These are phyloP conservation scores for Suillus luteus DNA, from an alignment of 768 basidiomycete genomes.

Conservation along the genomic window DNA sequence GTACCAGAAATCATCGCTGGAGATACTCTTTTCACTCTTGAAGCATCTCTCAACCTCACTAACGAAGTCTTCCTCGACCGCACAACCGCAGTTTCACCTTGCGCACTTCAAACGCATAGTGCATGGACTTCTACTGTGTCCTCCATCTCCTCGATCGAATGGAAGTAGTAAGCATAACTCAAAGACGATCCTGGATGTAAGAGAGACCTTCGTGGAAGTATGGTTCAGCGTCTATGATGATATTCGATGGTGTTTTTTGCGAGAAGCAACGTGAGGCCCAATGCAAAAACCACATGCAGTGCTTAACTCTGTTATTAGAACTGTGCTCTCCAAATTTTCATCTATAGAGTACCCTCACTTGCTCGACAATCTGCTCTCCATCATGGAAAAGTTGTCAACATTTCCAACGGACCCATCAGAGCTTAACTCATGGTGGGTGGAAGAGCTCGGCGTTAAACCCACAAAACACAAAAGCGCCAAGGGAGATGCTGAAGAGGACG, in stretches of 20 bases:
- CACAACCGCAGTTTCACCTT: constrained; percentile 66
- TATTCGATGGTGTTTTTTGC: constrained; percentile 86
- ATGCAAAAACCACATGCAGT: constrained; percentile 6
- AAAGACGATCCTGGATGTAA: constrained; percentile 57
- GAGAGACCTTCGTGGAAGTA: constrained; percentile 62
- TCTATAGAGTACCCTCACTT: constrained; percentile 40
- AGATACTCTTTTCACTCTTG: constrained; percentile 75
- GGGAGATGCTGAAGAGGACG: constrained; percentile 39
- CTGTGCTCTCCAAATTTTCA: constrained; percentile 27
- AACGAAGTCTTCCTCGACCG: constrained; percentile 42
- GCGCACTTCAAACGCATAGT: constrained; percentile 69
- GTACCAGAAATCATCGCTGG: constrained; percentile 63
- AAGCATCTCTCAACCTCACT: constrained; percentile 75
- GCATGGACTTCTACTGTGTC: constrained; percentile 60
- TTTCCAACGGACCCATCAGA: constrained; percentile 74
- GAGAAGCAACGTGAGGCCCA: constrained; percentile 64
- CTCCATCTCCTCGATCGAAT: constrained; percentile 43
- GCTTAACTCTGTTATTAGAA: constrained; percentile 15
- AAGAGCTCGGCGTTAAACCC: constrained; percentile 62
- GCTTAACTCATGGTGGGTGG: constrained; percentile 78
- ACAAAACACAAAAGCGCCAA: constrained; percentile 49
- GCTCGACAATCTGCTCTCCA: constrained; percentile 55
- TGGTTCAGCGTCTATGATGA: constrained; percentile 84
- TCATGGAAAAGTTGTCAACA: constrained; percentile 67
- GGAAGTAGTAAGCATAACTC: constrained; percentile 31